Evolutionary conservation across 768 basidiomycete genomes (phyloP).

Genomic region (Pseudohyphozyma bogoriensis): DNA sequence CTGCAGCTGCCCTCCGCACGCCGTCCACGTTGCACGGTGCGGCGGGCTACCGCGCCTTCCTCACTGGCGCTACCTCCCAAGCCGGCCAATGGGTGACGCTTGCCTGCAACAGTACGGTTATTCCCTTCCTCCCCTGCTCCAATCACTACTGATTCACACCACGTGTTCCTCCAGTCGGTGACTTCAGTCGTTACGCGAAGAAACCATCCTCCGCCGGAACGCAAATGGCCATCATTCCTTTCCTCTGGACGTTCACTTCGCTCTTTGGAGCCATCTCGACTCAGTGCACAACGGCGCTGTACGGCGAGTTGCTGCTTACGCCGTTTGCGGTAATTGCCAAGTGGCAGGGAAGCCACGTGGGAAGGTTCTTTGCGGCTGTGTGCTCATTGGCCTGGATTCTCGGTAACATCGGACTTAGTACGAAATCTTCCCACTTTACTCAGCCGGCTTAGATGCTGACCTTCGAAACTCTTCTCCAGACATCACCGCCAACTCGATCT

Average conservation of each 20-base stretch:
- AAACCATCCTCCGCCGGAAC: slow-evolving; percentile 47
- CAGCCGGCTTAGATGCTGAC: too few relatives aligned
- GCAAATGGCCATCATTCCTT: slow-evolving; percentile 1
- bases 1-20: neutral
- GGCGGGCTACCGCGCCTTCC: neutral
- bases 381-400: slow-evolving; percentile 38
- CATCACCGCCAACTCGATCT: slow-evolving; percentile 64
- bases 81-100: neutral
- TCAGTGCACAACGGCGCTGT: slow-evolving; percentile 65
- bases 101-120: neutral
- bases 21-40: neutral
- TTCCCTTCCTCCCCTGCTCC: too few relatives aligned
- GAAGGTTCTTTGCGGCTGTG: neutral
- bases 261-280: slow-evolving; percentile 47
- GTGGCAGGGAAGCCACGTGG: slow-evolving; percentile 43
- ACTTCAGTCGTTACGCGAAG: neutral
- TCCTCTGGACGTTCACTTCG: neutral
- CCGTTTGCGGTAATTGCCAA: slow-evolving; percentile 44
- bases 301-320: neutral
- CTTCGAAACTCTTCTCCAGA: slow-evolving; percentile 38
- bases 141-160: too few relatives aligned
- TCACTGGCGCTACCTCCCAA: neutral
- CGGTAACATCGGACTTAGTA: slow-evolving; percentile 22
- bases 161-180: neutral
- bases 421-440: too few relatives aligned